Evolutionary conservation across 306 rosid genomes (phyloP), one percentile per base, ranked within the genome.

Genomic region (Vigna nakashimae): DNA sequence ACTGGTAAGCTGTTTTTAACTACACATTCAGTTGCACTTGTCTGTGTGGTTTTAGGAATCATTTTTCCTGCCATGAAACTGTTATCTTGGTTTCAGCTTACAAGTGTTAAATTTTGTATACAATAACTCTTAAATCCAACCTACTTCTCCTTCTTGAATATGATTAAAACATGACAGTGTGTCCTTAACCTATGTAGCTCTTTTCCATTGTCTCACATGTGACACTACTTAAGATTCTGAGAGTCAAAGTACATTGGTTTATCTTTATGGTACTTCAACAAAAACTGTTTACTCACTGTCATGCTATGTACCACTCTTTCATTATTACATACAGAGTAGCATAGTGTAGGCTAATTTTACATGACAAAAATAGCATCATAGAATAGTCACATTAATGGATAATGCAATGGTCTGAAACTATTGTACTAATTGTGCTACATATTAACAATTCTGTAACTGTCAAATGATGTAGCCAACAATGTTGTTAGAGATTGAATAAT

Each of bases 191-290:
- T 66, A 12, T 28, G 6, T 63, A 77, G 71, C 71, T 57, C 71
- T 82, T 20, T 20, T 82, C 70, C 49, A 60, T 77, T 86, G 42
- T 91, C 88, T 78, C 80, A 72, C 85, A 45, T 63, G 57, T 80
- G 82, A 74, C 81, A 52, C 69, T 89, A 69, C 48, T 38, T 42
- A 57, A 83, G 87, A 87, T 86, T 85, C 87, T 77, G 36, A 16
- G 52, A 52, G 70, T 71, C 77, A 71, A 30, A 69, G 64, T 81
- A 73, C 88, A 81, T 24, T 24, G 70, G 11, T 69, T 69, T 46
- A 42, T 58, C 53, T 14, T 63, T 13, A 53, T 30, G 52, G 80
- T 82, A 89, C 80, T 49, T 71, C 30, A 15, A 70, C 84, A 83
- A 85, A 83, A 85, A 80, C 16, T 74, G 86, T 77, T 86, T 18